These are phyloP conservation scores for Calonectria pteridis DNA, from an alignment of 2,329 filamentous ascomycete genomes.

Conservation along the genomic window DNA sequence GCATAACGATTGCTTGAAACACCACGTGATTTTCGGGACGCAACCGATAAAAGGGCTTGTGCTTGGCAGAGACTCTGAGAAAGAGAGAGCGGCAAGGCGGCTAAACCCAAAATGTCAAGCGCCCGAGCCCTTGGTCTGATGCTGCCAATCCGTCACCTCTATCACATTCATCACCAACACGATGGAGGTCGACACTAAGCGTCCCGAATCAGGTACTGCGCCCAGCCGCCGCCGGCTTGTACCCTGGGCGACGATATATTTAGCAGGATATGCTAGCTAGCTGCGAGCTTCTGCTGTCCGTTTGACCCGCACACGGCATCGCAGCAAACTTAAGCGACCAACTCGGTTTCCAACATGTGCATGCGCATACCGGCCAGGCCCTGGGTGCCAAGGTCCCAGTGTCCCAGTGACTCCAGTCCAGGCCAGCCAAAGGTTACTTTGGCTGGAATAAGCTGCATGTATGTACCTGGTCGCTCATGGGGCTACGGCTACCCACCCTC, in stretches of 20 bases:
- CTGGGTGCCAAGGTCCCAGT: conserved; percentile 2
- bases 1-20: conserved; percentile 3
- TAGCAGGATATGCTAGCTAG: conserved; percentile 31
- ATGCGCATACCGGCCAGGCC: conserved; percentile 13
- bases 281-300: not conserved
- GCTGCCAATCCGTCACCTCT: not conserved
- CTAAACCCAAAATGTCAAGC: conserved; percentile 16
- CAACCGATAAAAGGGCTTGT: not conserved
- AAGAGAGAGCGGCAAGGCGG: conserved; percentile 9
- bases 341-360: conserved; percentile 13
- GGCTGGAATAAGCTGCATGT: conserved; percentile 12
- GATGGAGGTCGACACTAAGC: conserved; percentile 1
- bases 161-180: conserved; percentile 7
- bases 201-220: not conserved
- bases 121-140: conserved; percentile 8
- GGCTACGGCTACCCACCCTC: conserved; percentile 22
- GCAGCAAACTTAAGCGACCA: conserved; percentile 23
- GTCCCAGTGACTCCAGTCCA: not conserved
- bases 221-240: conserved; percentile 2
- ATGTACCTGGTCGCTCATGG: conserved; percentile 13
- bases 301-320: conserved; percentile 16
- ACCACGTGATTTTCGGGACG: conserved; percentile 5
- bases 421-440: conserved; percentile 10
- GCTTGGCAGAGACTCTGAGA: not conserved
- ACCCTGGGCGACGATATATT: conserved; percentile 36